phyloP scores from a whole-genome alignment of 2,329 filamentous ascomycete species.

The Cordyceps fumosorosea region DNA sequence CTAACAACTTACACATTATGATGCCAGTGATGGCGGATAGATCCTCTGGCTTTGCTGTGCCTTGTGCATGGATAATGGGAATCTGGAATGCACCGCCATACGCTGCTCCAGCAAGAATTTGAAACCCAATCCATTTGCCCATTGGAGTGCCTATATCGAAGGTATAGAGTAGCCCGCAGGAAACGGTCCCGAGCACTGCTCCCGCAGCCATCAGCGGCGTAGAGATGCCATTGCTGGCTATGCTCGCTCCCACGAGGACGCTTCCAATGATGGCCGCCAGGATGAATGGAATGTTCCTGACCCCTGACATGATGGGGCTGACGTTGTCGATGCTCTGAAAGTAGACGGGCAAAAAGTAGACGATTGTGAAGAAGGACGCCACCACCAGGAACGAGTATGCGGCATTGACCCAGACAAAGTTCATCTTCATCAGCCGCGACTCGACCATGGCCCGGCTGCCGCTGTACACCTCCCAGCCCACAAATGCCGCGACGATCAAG shows the following conservation, averaged over 20 bases:
- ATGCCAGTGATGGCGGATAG: slow-evolving; percentile 10
- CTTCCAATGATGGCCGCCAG: neutral
- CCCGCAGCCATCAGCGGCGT: slow-evolving; percentile 9
- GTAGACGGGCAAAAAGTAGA: slow-evolving; percentile 32
- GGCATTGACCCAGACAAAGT: neutral
- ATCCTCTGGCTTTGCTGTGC: slow-evolving; percentile 21
- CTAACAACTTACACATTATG: neutral
- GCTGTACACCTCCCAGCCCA: slow-evolving; percentile 26
- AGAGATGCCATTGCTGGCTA: neutral
- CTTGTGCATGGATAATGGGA: slow-evolving; percentile 37
- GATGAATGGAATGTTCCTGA: slow-evolving; percentile 32
- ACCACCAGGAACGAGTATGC: neutral
- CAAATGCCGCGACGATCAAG: slow-evolving; percentile 23
- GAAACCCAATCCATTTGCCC: slow-evolving; percentile 39
- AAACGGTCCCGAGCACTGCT: neutral
- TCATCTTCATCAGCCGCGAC: slow-evolving; percentile 25
- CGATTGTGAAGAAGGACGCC: neutral
- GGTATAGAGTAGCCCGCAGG: slow-evolving; percentile 28
- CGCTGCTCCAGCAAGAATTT: slow-evolving; percentile 37
- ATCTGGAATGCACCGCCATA: slow-evolving; percentile 34
- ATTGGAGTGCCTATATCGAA: slow-evolving; percentile 25
- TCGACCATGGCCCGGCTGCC: slow-evolving; percentile 32
- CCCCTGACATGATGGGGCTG: slow-evolving; percentile 26
- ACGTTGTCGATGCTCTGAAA: slow-evolving; percentile 27
- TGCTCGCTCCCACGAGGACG: neutral